Base-by-base conservation (phyloP, 2,329 filamentous ascomycete species). In the Sporothrix luriei region DNA sequence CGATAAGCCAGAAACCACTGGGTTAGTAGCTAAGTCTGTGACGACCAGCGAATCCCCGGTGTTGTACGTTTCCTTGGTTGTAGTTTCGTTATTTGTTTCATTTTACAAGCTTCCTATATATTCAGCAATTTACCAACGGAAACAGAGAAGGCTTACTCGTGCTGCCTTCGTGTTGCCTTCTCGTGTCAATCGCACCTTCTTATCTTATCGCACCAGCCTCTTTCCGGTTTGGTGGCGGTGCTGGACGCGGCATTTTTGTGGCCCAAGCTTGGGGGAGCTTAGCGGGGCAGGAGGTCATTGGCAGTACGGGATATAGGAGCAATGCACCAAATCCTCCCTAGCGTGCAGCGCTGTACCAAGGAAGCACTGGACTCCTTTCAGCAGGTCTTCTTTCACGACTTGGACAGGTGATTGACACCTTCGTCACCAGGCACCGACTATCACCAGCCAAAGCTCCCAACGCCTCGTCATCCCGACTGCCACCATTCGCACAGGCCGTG, bases 241-340 rank as follows among this genome's bases (percentile, higher is more conserved):
- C 43, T 40, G 29, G 43, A 72, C 71, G 73, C 70, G 73, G 71
- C 69, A 73, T 74, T 74, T 74, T 74, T 69, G 69, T 72, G 70
- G 72, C 64, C 72, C 72, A 72, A 73, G 72, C 71, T 73, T 48
- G 38, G 46, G 59, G 61, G 71, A 71, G 68, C 69, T 71, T 43
- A 66, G 69, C 67, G 71, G 70, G 70, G 70, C 64, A 54, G 70
- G 24, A 33, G 48, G 66, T n/a, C 66, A 70, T 70, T 68, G 69
- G 69, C 38, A n/a, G 59, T 33, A n/a, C n/a, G n/a, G n/a, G n/a
- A n/a, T n/a, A n/a, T n/a, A n/a, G n/a, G n/a, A 46, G n/a, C 51
- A n/a, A 29, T 52, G 38, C 11, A 62, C 54, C 48, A 14, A n/a
- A 38, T 21, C 46, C 48, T 48, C 59, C 43, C 59, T 55, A 69